Conservation (phyloP, 148 eudicot species). For the Vaccinium vitisidaea region DNA sequence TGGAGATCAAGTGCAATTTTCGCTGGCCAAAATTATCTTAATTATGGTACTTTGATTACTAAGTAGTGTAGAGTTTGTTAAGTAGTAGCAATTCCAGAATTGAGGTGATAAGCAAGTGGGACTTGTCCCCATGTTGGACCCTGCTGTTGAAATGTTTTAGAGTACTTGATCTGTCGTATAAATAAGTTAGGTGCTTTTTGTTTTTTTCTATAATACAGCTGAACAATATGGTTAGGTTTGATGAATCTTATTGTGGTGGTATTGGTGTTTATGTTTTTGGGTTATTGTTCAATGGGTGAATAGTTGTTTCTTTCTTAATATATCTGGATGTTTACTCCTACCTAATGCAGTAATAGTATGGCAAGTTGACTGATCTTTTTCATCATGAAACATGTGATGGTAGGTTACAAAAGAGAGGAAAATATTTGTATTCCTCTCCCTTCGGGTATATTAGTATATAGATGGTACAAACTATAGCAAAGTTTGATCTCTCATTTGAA, state of each 20-base stretch:
- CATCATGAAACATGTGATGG: background rate
- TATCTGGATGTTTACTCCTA: background rate
- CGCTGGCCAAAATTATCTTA: background rate
- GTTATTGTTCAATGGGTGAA: background rate
- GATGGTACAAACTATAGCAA: background rate
- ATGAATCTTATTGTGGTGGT: constrained; percentile 12
- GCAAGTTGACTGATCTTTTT: background rate
- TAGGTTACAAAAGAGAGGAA: background rate
- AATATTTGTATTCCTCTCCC: background rate
- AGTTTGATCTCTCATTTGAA: background rate
- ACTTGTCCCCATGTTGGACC: constrained; percentile 2
- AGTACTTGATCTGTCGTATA: constrained; percentile 14
- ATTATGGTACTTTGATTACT: constrained; percentile 1
- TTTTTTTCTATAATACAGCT: background rate
- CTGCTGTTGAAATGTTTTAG: constrained; percentile 12
- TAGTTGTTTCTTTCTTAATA: constrained; percentile 2
- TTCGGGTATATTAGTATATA: background rate
- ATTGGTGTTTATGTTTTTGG: background rate
- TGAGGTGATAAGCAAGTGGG: constrained; percentile 18
- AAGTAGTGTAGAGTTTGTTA: constrained; percentile 14
- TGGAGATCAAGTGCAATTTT: constrained; percentile 13
- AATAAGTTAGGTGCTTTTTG: constrained; percentile 15
- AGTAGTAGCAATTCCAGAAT: background rate
- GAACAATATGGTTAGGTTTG: constrained; percentile 10
- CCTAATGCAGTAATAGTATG: background rate